phyloP scores from a whole-genome alignment of 345 rosid species.

The Erodium maritimum region DNA sequence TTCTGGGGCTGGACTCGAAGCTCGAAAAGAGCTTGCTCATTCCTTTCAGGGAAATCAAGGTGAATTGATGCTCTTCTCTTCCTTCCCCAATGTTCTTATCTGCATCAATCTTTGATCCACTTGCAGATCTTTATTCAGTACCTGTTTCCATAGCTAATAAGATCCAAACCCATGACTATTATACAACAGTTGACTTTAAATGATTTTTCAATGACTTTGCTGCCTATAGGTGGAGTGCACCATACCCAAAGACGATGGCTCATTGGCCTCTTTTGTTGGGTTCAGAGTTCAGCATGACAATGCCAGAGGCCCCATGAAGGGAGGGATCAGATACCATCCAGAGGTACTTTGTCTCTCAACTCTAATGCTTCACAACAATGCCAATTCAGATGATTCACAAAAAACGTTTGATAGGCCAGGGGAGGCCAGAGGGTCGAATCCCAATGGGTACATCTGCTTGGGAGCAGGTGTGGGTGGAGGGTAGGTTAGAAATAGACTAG shows the following conservation, averaged over 20 bases:
- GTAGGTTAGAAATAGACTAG: no score
- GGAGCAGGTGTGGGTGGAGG: no score
- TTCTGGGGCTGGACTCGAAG: constrained; percentile 88
- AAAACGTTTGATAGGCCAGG: no score
- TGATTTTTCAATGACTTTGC: no score
- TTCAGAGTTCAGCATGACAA: constrained; percentile 95
- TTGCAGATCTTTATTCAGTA: no score
- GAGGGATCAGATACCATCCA: constrained; percentile 96
- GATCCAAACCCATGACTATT: not conserved
- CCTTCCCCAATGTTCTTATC: not conserved
- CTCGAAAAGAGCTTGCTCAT: constrained; percentile 89
- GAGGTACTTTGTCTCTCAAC: constrained; percentile 34
- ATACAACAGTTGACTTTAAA: not conserved
- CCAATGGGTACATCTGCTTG: no score
- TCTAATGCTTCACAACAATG: no score
- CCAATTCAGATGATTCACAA: no score
- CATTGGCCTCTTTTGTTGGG: constrained; percentile 80
- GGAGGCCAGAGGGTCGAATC: no score
- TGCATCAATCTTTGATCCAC: not conserved
- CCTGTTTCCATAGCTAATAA: no score
- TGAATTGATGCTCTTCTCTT: no score
- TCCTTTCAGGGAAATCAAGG: constrained; percentile 98
- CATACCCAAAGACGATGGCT: constrained; percentile 87
- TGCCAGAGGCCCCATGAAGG: constrained; percentile 98
- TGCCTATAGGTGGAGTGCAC: constrained; percentile 77